These are phyloP conservation scores for Nicotiana paniculata DNA, from an alignment of 257 asterid genomes.

Conservation along the genomic window DNA sequence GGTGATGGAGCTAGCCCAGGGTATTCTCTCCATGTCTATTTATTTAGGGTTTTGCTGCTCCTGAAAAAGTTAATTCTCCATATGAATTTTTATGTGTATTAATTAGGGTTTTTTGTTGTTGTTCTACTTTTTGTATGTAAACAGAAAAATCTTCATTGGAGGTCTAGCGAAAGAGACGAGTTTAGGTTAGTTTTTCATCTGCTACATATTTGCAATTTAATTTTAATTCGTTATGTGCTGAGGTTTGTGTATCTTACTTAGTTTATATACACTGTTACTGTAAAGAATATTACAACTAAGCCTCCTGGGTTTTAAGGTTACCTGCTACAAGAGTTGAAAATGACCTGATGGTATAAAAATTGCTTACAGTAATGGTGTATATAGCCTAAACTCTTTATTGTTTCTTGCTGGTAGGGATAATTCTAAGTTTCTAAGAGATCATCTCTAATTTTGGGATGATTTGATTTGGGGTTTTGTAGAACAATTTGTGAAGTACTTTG, in stretches of 20 bases:
- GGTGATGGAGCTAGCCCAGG: constrained; percentile 96
- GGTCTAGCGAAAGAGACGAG: constrained; percentile 87
- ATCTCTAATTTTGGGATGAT: background rate
- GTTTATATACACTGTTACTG: no score
- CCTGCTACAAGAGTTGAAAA: no score
- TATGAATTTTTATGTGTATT: background rate
- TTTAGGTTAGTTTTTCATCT: constrained; percentile 39
- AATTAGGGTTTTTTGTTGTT: background rate
- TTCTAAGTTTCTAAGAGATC: background rate
- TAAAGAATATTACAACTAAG: no score
- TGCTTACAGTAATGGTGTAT: no score
- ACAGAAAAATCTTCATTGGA: constrained; percentile 83
- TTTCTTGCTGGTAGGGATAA: background rate
- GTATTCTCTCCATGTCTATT: constrained; percentile 20
- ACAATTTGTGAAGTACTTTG: constrained; percentile 79
- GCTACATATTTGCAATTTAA: background rate
- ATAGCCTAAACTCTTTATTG: background rate
- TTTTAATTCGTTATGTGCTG: background rate
- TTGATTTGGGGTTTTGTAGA: constrained; percentile 27
- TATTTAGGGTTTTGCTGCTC: background rate
- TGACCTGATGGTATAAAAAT: no score
- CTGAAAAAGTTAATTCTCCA: background rate
- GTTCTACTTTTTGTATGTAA: background rate
- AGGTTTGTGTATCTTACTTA: background rate
- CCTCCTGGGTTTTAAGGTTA: no score